phyloP scores from a whole-genome alignment of 176 grass and related monocot species.

The Bolboschoenus planiculmis region DNA sequence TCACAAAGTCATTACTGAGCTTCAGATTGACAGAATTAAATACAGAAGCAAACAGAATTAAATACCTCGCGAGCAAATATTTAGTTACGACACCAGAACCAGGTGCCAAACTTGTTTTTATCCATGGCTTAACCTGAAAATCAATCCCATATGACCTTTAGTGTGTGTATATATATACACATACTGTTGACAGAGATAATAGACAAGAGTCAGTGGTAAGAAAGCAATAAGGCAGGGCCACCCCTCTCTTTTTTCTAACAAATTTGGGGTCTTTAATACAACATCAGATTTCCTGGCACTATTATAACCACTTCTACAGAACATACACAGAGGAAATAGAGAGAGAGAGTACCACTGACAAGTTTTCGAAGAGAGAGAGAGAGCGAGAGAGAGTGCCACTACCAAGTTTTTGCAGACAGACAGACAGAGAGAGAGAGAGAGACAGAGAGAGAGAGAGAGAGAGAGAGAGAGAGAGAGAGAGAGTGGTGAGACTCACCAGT shows the following conservation, averaged over 20 bases:
- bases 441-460: neutral
- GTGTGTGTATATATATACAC: neutral
- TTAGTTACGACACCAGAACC: constrained; percentile 96
- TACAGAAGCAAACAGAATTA: constrained; percentile 3
- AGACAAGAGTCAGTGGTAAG: neutral
- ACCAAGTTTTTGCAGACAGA: too few species aligned
- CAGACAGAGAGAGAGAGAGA: neutral
- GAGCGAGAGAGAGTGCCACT: neutral
- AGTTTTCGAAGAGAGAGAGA: neutral
- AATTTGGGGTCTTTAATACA: neutral
- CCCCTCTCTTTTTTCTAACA: neutral
- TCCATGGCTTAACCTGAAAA: constrained; percentile 89
- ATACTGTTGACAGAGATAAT: constrained; percentile 1
- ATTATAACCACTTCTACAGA: neutral
- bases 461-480: neutral
- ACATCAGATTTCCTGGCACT: neutral
- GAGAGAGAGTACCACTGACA: neutral
- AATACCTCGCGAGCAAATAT: constrained; percentile 80
- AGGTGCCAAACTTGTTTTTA: constrained; percentile 93
- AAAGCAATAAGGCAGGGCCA: constrained; percentile 10
- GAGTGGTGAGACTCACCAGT: constrained; percentile 35
- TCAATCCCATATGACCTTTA: neutral
- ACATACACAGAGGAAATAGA: neutral
- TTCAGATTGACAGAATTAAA: neutral
- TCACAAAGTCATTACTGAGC: neutral